A percentile compares a stretch with the other conserved stretches of the same genome.
phyloP scores from a whole-genome alignment of 2,329 filamentous ascomycete genomes.

The Nothophoma quercina region DNA sequence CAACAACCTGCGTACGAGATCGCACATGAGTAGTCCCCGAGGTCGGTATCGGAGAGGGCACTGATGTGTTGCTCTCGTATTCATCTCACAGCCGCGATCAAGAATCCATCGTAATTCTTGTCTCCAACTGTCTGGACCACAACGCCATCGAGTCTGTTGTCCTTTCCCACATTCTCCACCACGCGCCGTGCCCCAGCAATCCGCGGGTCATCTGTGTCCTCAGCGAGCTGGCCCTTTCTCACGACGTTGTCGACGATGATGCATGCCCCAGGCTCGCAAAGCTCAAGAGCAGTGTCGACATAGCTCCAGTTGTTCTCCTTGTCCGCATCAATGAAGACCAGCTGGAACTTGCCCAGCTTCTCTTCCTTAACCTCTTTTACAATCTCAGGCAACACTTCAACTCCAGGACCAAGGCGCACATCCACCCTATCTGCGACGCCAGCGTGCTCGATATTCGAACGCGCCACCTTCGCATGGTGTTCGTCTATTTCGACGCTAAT shows the following conservation, averaged over 20 bases:
- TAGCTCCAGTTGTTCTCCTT: conserved; percentile 60
- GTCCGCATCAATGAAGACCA: conserved; percentile 64
- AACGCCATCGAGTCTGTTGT: conserved; percentile 52
- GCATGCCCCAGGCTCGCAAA: conserved; percentile 51
- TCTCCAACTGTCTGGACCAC: conserved; percentile 57
- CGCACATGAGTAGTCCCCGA: not conserved
- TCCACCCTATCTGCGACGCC: conserved; percentile 55
- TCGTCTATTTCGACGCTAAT: conserved; percentile 61
- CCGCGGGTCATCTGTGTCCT: conserved; percentile 33
- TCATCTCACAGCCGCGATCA: conserved; percentile 51
- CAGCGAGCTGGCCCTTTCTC: conserved; percentile 48
- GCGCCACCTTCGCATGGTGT: conserved; percentile 57
- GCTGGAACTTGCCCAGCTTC: conserved; percentile 54
- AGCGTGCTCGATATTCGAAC: conserved; percentile 53
- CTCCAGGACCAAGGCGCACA: conserved; percentile 55
- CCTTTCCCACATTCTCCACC: conserved; percentile 54
- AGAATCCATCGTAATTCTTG: conserved; percentile 58
- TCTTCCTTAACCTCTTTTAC: conserved; percentile 51
- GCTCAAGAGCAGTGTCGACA: conserved; percentile 55
- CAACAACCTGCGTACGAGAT: not conserved
- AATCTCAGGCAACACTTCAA: conserved; percentile 54
- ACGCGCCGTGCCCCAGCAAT: conserved; percentile 47
- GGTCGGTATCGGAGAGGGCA: not conserved
- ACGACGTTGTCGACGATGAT: conserved; percentile 63
- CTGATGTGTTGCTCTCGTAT: not conserved